Evolutionary conservation across 768 basidiomycete genomes (phyloP).

Genomic region (Leccinellum rugosiceps): DNA sequence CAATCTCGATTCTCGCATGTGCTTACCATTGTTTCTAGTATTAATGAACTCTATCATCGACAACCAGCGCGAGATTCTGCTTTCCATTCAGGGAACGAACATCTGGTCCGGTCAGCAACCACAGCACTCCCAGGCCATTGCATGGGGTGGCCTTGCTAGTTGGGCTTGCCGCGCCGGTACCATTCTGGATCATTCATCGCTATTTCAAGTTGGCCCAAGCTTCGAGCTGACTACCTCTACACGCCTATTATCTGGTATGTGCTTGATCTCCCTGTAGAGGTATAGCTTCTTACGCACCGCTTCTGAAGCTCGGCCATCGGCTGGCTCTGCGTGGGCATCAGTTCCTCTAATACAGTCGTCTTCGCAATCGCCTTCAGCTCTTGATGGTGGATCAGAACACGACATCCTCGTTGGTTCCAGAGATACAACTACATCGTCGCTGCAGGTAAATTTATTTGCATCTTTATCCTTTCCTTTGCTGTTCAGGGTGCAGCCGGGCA

Average conservation of each 20-base stretch:
- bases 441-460: conserved; percentile 37
- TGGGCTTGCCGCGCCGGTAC: conserved; percentile 36
- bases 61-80: conserved; percentile 45
- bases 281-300: background rate
- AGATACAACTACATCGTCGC: conserved; percentile 35
- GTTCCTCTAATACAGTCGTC: conserved; percentile 17
- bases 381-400: conserved; percentile 39
- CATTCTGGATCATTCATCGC: conserved; percentile 40
- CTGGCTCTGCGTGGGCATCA: conserved; percentile 26
- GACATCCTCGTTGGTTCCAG: conserved; percentile 36
- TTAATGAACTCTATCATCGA: conserved; percentile 59
- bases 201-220: conserved; percentile 35
- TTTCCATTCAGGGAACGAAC: conserved; percentile 51
- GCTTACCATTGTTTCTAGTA: conserved; percentile 36
- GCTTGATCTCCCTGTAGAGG: background rate
- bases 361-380: conserved; percentile 30
- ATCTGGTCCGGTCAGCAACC: conserved; percentile 32
- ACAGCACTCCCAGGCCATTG: conserved; percentile 32
- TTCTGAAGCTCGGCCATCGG: conserved; percentile 16
- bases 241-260: conserved; percentile 28
- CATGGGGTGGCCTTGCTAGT: conserved; percentile 38
- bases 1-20: background rate
- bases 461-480: conserved; percentile 34
- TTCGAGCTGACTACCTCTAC: conserved; percentile 26
- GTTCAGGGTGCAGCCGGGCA: conserved; percentile 51